Conservation (phyloP, 441 rosid genomes). For the Bruguiera hainesii region DNA sequence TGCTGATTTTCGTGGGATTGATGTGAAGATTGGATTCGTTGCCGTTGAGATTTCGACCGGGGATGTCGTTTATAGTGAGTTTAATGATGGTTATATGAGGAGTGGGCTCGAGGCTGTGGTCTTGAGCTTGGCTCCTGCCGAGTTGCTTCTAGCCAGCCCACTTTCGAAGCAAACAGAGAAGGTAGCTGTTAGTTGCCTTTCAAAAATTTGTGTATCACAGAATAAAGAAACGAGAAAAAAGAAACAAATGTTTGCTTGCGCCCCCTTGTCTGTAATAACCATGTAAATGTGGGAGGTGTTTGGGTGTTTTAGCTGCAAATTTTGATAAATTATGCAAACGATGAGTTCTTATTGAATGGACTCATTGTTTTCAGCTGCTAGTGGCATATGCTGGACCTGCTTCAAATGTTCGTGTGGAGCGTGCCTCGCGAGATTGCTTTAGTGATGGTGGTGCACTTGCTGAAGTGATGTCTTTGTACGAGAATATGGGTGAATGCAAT, state of each 20-base stretch:
- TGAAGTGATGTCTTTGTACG: conserved; percentile 65
- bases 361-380: conserved; percentile 49
- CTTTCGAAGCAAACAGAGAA: conserved; percentile 77
- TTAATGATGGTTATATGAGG: conserved; percentile 65
- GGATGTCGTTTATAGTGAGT: conserved; percentile 80
- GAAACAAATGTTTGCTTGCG: background rate
- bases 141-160: conserved; percentile 75
- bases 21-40: conserved; percentile 69
- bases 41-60: conserved; percentile 92
- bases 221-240: background rate
- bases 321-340: background rate
- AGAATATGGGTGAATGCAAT: conserved; percentile 36
- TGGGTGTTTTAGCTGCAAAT: background rate
- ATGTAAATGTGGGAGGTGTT: background rate
- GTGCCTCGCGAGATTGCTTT: conserved; percentile 43
- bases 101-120: conserved; percentile 83
- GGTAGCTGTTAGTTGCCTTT: conserved; percentile 34
- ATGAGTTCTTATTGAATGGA: conserved; percentile 6
- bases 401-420: conserved; percentile 80
- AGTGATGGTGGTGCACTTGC: conserved; percentile 66
- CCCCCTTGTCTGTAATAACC: background rate
- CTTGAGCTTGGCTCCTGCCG: conserved; percentile 80
- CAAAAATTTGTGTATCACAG: background rate
- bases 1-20: conserved; percentile 22
- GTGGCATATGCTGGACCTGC: conserved; percentile 84